Evolutionary conservation across 1,284 basidiomycete species (phyloP), one percentile per base, ranked within the genome.

Genomic region (Ganoderma leucocontextum): DNA sequence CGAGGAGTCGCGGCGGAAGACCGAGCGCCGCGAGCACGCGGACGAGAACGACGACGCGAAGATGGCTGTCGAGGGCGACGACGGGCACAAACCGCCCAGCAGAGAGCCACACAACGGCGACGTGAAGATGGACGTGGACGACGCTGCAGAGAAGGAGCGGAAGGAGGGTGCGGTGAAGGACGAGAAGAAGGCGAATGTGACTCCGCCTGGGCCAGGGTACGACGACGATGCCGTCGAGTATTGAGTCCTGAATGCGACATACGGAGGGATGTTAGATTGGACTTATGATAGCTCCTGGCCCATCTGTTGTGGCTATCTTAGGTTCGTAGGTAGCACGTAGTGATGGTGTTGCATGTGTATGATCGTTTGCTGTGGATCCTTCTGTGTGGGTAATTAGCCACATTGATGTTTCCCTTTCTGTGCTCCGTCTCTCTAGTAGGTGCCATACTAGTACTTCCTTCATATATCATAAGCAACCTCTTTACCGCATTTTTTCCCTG

Each of bases 151-250:
- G 60, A 58, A 58, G 57, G 55, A 65, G 29, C 29, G 29, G 53
- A 63, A 66, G 55, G 65, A 66, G 61, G 64, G 38, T 38, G 47
- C 39, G 15, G 59, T 29, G 33, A 65, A 71, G 65, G 70, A 66
- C 52, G 80, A 79, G 73, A 79, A 77, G 70, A 81, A 83, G 67
- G 78, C 66, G 19, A 69, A 72, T 73, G 75, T 76, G 35, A 73
- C 75, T 68, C 73, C 80, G 57, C 77, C 79, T 41, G 81, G 82
- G 75, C 83, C 78, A 59, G 84, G 83, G 60, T 86, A 88, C 64
- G 87, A 88, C 62, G 87, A 89, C 71, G 87, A 89, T 74, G 87
- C 87, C 33, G 87, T 89, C 63, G 87, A 89, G 79, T 89, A 89
- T 76, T 89, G 78, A 78, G 39, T 33, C 8, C 15, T 49, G 36